Conservation (phyloP, 2,329 filamentous ascomycete species). For the Fusarium chlamydosporum region DNA sequence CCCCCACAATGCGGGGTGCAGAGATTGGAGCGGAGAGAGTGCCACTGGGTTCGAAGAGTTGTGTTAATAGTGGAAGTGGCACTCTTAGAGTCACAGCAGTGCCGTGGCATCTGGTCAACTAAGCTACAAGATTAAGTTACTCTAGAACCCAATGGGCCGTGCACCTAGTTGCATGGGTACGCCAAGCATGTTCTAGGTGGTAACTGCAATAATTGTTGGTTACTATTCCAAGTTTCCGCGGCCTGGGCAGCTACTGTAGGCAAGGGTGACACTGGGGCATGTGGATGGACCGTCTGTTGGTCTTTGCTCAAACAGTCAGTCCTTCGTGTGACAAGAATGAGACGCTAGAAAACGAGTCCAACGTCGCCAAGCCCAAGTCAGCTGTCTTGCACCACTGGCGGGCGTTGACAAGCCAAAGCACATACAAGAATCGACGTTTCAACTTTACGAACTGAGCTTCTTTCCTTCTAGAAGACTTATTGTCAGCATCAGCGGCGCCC, state of each 20-base stretch:
- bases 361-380: neutral
- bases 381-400: neutral
- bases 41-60: neutral
- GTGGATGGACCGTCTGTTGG: conserved; percentile 13
- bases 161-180: conserved; percentile 1
- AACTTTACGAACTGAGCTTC: conserved; percentile 3
- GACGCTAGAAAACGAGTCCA: conserved; percentile 27
- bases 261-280: neutral
- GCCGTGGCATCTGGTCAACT: conserved; percentile 16
- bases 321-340: neutral
- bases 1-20: conserved; percentile 41
- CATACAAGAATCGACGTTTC: neutral
- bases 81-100: neutral
- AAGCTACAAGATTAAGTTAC: conserved; percentile 37
- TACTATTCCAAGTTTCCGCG: neutral
- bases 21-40: conserved; percentile 4
- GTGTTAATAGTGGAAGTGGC: neutral
- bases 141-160: conserved; percentile 26
- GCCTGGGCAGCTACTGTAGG: neutral
- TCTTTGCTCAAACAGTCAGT: conserved; percentile 4
- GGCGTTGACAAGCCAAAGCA: neutral
- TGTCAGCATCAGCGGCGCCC: neutral
- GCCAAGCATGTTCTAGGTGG: conserved; percentile 19
- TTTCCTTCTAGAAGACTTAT: conserved; percentile 27
- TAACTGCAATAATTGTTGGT: neutral